Evolutionary conservation across 495 filamentous ascomycete genomes (phyloP).

Genomic region (Penicillium waksmanii): DNA sequence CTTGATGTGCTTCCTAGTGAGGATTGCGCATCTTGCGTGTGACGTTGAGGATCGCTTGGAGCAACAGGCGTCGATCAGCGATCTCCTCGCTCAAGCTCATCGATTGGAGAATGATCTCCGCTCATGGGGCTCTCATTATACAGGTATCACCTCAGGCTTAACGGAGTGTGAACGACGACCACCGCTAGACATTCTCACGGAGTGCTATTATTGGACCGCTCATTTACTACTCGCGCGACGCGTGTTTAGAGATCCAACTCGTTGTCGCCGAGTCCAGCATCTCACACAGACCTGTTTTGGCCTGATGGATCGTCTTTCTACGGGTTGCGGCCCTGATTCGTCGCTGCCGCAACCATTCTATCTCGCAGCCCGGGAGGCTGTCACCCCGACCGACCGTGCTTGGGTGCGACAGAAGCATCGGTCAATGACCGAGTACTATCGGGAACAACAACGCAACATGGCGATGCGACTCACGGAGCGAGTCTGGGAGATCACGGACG

Average conservation of each 20-base stretch:
- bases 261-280: constrained; percentile 30
- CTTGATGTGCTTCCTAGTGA: constrained; percentile 32
- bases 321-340: constrained; percentile 33
- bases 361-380: constrained; percentile 31
- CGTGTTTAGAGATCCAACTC: constrained; percentile 29
- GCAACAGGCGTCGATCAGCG: neutral
- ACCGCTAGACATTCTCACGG: constrained; percentile 31
- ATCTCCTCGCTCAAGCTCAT: constrained; percentile 20
- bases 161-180: neutral
- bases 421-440: constrained; percentile 36
- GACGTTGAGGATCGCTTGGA: constrained; percentile 25
- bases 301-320: constrained; percentile 31
- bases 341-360: constrained; percentile 35
- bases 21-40: constrained; percentile 31
- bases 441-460: constrained; percentile 32
- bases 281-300: constrained; percentile 30
- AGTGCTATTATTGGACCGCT: constrained; percentile 36
- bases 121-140: constrained; percentile 21
- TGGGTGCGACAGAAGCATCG: constrained; percentile 34
- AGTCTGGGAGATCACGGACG: constrained; percentile 30
- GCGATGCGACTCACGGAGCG: constrained; percentile 31
- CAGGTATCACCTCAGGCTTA: neutral
- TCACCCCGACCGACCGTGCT: constrained; percentile 21
- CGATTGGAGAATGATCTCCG: constrained; percentile 29
- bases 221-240: constrained; percentile 35